A percentile compares a stretch with the other conserved stretches of the same genome.
These are phyloP conservation scores for Lophium mytilinum DNA, from an alignment of 495 filamentous ascomycete genomes.

Conservation along the genomic window DNA sequence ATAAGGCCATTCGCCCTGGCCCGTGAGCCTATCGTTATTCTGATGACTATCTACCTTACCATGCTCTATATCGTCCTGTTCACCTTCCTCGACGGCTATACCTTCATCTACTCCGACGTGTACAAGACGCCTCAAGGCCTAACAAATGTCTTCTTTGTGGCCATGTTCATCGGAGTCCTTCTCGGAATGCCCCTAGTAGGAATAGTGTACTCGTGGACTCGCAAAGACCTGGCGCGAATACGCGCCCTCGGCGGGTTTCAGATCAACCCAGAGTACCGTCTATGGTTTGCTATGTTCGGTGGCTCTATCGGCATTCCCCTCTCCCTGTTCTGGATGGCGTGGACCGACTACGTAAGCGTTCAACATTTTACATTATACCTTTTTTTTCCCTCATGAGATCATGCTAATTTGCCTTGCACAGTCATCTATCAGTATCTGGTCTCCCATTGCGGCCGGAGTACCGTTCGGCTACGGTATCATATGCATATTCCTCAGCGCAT, in stretches of 20 bases:
- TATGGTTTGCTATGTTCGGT: constrained; percentile 53
- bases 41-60: constrained; percentile 52
- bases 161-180: constrained; percentile 49
- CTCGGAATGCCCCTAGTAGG: constrained; percentile 42
- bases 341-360: constrained; percentile 38
- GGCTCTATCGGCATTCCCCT: constrained; percentile 46
- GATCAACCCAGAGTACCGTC: constrained; percentile 47
- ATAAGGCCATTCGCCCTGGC: constrained; percentile 42
- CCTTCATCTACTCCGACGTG: constrained; percentile 53
- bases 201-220: constrained; percentile 47
- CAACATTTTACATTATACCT: not conserved
- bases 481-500: constrained; percentile 36
- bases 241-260: constrained; percentile 29
- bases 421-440: constrained; percentile 46
- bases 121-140: constrained; percentile 47
- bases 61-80: constrained; percentile 61
- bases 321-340: constrained; percentile 56
- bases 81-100: constrained; percentile 58
- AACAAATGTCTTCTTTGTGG: constrained; percentile 51
- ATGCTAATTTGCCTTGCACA: not conserved
- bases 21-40: constrained; percentile 44
- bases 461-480: constrained; percentile 49
- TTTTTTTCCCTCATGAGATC: not conserved
- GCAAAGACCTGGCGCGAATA: constrained; percentile 38
- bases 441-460: constrained; percentile 40